Base-by-base conservation (phyloP, 352 stramenopile species). In the Aphanomyces astaci region DNA sequence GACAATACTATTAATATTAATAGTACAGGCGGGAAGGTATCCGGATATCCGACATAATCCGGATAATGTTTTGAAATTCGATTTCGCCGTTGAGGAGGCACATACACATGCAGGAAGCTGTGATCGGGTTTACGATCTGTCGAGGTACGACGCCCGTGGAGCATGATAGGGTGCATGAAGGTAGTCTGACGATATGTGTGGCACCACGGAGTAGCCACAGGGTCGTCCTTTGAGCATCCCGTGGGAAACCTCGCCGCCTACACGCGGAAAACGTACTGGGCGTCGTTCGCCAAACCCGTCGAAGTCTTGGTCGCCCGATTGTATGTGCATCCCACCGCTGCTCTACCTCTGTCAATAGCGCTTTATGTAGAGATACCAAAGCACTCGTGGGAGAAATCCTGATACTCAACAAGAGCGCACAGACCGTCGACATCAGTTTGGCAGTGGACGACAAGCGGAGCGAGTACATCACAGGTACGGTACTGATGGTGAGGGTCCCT, bases 401-500 rank as follows among this genome's bases (percentile, higher is more conserved):
- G 30, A 77, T 91, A 33, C 66, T 89, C 24, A 91, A 91, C 72
- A 89, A 89, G 83, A 91, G 87, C 33, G 83, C 80, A 2, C 88
- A 80, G 31, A 75, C 75, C 4, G 76, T 91, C 22, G 73, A 83
- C 65, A 76, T 91, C 51, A 87, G 78, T 25, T 69, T 91, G 57
- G 81, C 83, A 1, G 68, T 89, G 27, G 81, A 91, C n/a, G 80
- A 91, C 52, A 78, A 73, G 28, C 75, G 72, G 28, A 81, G 78
- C 13, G 84, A 82, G 25, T 91, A 84, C 52, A 76, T 91, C 46
- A 74, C 66, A 40, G 76, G 82, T 87, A 71, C 15, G 62, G 49
- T 55, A 7, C 11, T n/a, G n/a, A n/a, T n/a, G n/a, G n/a, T n/a
- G n/a, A n/a, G n/a, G n/a, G n/a, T n/a, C n/a, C n/a, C n/a, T n/a